A percentile compares a stretch with the other conserved stretches of the same genome.
Evolutionary conservation across 352 stramenopile species (phyloP).

Genomic region (Phytophthora citrophthora): DNA sequence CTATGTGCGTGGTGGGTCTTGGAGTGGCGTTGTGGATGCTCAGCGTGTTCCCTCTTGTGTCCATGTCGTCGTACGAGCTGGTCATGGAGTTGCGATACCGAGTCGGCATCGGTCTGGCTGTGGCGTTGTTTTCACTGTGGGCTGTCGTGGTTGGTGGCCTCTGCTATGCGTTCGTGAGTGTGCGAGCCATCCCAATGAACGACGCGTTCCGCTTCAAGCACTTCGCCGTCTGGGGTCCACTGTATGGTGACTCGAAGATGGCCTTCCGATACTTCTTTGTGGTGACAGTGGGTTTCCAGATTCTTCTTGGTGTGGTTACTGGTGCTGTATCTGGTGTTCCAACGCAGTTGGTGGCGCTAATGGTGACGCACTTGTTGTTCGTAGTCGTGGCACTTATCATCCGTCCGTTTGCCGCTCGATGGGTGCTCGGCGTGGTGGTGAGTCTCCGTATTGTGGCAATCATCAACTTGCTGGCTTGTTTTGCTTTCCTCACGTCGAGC

Average conservation of each 20-base stretch:
- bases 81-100: constrained; percentile 68
- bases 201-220: constrained; percentile 56
- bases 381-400: constrained; percentile 56
- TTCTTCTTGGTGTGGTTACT: constrained; percentile 54
- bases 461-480: constrained; percentile 57
- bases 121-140: constrained; percentile 58
- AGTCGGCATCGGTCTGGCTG: constrained; percentile 45
- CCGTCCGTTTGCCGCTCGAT: constrained; percentile 50
- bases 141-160: constrained; percentile 50
- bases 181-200: constrained; percentile 44
- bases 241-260: constrained; percentile 67
- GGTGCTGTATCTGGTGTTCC: constrained; percentile 51
- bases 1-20: constrained; percentile 60
- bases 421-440: constrained; percentile 44
- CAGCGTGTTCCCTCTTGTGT: constrained; percentile 60
- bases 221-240: constrained; percentile 57
- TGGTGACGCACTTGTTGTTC: constrained; percentile 61
- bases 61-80: constrained; percentile 66
- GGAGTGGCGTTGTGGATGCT: constrained; percentile 59
- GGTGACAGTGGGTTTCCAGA: constrained; percentile 53
- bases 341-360: constrained; percentile 56
- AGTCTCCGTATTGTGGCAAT: constrained; percentile 52
- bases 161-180: constrained; percentile 46
- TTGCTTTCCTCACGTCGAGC: constrained; percentile 63
- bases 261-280: constrained; percentile 72